These are phyloP conservation scores for Mitragyna speciosa DNA, from an alignment of 257 asterid species.

Conservation along the genomic window DNA sequence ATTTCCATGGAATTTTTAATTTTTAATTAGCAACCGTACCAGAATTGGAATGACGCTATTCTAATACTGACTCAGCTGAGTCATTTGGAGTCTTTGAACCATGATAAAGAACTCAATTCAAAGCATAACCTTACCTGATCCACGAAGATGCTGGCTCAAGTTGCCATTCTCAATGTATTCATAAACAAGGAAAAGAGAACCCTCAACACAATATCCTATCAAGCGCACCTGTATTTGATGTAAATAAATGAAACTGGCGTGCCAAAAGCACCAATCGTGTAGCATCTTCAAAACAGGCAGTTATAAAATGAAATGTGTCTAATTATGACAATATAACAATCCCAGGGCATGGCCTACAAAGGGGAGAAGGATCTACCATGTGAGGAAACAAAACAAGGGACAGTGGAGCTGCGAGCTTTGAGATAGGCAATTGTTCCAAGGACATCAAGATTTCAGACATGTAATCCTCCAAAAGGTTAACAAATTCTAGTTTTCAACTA, in stretches of 20 bases:
- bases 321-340: no score
- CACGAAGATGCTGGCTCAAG: slow-evolving; percentile 85
- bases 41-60: not conserved
- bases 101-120: not conserved
- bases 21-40: not conserved
- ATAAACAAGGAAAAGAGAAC: slow-evolving; percentile 93
- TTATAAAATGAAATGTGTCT: not conserved
- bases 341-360: not conserved
- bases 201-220: slow-evolving; percentile 93
- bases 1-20: not conserved
- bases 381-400: not conserved
- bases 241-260: slow-evolving; percentile 12
- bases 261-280: not conserved
- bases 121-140: slow-evolving; percentile 49
- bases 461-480: not conserved
- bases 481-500: not conserved
- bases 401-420: not conserved
- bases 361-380: not conserved
- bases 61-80: not conserved
- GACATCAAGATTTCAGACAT: no score
- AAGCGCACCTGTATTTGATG: slow-evolving; percentile 74
- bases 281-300: not conserved
- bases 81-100: not conserved
- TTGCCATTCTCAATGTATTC: slow-evolving; percentile 89
- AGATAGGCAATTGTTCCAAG: not conserved